These are phyloP conservation scores for Pleurostoma richardsiae DNA, from an alignment of 2,329 filamentous ascomycete genomes.

Conservation along the genomic window DNA sequence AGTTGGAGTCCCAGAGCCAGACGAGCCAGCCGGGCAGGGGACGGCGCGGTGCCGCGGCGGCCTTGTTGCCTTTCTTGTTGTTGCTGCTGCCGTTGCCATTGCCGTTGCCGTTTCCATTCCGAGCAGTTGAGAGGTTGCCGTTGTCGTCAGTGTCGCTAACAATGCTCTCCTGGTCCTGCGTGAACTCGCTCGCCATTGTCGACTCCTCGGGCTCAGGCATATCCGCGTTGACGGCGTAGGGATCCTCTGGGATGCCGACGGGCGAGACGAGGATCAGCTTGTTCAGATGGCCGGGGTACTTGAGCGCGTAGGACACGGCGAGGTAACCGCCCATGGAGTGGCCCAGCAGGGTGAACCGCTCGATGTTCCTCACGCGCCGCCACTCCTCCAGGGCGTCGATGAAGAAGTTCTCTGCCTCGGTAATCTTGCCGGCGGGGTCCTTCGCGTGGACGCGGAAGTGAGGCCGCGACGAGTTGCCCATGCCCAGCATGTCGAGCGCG, in stretches of 20 bases:
- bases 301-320: slow-evolving; percentile 89
- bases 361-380: slow-evolving; percentile 81
- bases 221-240: slow-evolving; percentile 75
- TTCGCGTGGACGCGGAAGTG: slow-evolving; percentile 82
- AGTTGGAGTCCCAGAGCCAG: slow-evolving; percentile 93
- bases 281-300: slow-evolving; percentile 91
- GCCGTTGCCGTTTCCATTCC: slow-evolving; percentile 7
- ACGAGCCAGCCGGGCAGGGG: slow-evolving; percentile 80
- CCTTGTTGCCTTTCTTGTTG: slow-evolving; percentile 29
- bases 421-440: slow-evolving; percentile 73
- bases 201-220: slow-evolving; percentile 75
- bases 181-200: slow-evolving; percentile 71
- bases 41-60: slow-evolving; percentile 32
- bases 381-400: slow-evolving; percentile 95
- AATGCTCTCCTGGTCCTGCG: slow-evolving; percentile 61
- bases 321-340: slow-evolving; percentile 92
- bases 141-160: slow-evolving; percentile 20
- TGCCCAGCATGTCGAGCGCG: slow-evolving; percentile 90
- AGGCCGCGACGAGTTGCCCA: slow-evolving; percentile 84
- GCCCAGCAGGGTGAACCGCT: slow-evolving; percentile 87
- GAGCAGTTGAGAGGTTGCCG: slow-evolving; percentile 15
- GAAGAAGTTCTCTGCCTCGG: slow-evolving; percentile 92
- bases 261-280: slow-evolving; percentile 95
- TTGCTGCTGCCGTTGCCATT: slow-evolving; percentile 13
- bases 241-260: slow-evolving; percentile 91